Evolutionary conservation across 176 grass and related monocot genomes (phyloP).

Genomic region (Ampelocalamus luodianensis): DNA sequence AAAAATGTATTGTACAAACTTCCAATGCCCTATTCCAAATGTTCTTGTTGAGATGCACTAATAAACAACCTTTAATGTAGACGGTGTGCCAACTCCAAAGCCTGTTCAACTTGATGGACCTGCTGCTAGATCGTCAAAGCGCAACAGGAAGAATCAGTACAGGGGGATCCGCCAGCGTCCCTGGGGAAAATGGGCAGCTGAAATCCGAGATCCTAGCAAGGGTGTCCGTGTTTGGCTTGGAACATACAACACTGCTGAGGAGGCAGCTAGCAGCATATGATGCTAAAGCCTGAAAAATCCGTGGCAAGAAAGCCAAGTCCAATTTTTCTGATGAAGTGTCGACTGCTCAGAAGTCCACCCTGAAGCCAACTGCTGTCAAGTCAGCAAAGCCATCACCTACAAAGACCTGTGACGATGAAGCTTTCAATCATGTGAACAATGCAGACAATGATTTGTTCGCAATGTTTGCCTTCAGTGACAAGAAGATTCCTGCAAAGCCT

Average conservation of each 20-base stretch:
- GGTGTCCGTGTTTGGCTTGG: constrained; percentile 90
- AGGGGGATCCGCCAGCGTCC: constrained; percentile 76
- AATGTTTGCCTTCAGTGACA: constrained; percentile 55
- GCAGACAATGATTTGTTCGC: constrained; percentile 59
- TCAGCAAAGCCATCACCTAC: constrained; percentile 29
- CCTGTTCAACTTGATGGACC: constrained; percentile 48
- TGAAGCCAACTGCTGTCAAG: constrained; percentile 37
- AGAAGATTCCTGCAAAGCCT: constrained; percentile 41
- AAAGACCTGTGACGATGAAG: constrained; percentile 30
- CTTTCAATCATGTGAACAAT: constrained; percentile 39
- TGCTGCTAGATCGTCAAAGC: constrained; percentile 37
- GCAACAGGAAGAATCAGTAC: constrained; percentile 68
- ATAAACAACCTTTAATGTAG: constrained; percentile 38
- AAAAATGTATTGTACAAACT: neutral
- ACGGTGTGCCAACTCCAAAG: constrained; percentile 36
- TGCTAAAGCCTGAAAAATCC: constrained; percentile 73
- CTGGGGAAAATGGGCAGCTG: constrained; percentile 88
- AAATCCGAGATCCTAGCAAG: constrained; percentile 82
- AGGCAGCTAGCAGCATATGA: constrained; percentile 83
- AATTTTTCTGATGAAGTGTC: constrained; percentile 69
- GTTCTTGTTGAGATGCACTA: constrained; percentile 27
- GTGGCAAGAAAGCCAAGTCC: constrained; percentile 82
- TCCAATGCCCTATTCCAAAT: neutral
- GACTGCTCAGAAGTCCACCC: constrained; percentile 30
- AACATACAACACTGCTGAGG: constrained; percentile 83